These are phyloP conservation scores for Aspergillus steynii DNA, from an alignment of 495 filamentous ascomycete species.

Conservation along the genomic window DNA sequence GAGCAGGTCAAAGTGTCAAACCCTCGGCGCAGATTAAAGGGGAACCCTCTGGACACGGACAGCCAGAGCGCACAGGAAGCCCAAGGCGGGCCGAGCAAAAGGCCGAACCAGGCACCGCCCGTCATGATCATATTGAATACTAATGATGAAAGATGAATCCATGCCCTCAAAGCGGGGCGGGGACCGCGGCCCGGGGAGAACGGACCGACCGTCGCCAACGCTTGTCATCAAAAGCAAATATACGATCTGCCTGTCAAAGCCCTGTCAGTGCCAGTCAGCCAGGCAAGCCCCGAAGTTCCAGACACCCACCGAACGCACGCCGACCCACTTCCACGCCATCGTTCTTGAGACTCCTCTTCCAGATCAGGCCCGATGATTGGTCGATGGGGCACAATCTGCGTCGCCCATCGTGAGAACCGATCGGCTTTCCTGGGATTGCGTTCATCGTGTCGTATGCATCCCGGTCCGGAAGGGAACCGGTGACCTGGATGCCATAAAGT, in stretches of 20 bases:
- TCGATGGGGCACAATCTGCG: slow-evolving; percentile 11
- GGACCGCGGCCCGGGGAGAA: slow-evolving; percentile 19
- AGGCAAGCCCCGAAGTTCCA: slow-evolving; percentile 8
- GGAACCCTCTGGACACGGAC: too few species aligned
- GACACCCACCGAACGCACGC: slow-evolving; percentile 7
- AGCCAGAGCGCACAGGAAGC: too few species aligned
- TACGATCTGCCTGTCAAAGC: slow-evolving; percentile 20
- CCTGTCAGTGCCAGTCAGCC: slow-evolving; percentile 4
- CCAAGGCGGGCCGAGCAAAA: too few species aligned
- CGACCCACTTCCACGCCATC: slow-evolving; percentile 6
- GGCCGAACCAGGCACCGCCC: too few species aligned
- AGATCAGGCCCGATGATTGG: slow-evolving; percentile 19
- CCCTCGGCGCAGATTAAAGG: too few species aligned
- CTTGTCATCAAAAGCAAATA: slow-evolving; percentile 20
- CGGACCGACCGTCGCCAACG: slow-evolving; percentile 22
- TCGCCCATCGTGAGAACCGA: slow-evolving; percentile 14
- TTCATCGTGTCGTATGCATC: neutral
- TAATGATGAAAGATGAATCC: too few species aligned
- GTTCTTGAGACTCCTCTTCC: neutral
- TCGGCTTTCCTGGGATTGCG: slow-evolving; percentile 15
- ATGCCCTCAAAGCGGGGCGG: slow-evolving; percentile 7
- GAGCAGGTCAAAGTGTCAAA: too few species aligned
- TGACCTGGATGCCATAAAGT: slow-evolving; percentile 5
- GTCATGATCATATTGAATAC: too few species aligned
- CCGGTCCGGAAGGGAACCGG: slow-evolving; percentile 1